Base-by-base conservation (phyloP, 1,284 basidiomycete species). In the Papiliotrema flavescens region DNA sequence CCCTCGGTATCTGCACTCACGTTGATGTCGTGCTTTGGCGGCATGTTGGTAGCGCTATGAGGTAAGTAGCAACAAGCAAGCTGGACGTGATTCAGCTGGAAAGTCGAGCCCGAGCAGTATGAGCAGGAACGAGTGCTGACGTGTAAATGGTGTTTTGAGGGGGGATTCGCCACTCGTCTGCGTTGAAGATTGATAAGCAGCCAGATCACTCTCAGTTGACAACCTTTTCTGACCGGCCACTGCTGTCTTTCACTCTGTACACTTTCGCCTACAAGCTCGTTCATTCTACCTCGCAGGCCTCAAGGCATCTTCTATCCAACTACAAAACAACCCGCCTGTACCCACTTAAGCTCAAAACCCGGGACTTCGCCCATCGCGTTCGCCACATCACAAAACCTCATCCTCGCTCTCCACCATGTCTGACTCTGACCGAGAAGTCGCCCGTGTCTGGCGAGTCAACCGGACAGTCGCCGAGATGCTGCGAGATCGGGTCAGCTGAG, bases 381-480 rank as follows among this genome's bases (percentile, higher is more conserved):
- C 7, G 3, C 23, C 23, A n/a, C 42, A 22, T 17, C 14, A n/a
- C 42, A 3, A 3, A 15, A 11, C 42, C 42, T 24, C 6, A 6
- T 19, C 17, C 32, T 42, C 47, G 4, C 45, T 15, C 24, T 14
- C 32, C 22, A 54, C 35, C 28, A 71, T 71, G 66, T 67, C 67
- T 35, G 70, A 71, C 51, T 40, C 57, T 34, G 71, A 74, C 51
- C 60, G 74, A 66, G 75, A 77, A 62, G 60, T 75, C 35, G 73
- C 74, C 14, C 59, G 87, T 70, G 82, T 98, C 67, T 98, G 93
- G 91, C 88, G 94, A 70, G 93, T 98, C 60, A 94, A 94, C 78
- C 81, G 90, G 68, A 98, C 96, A 41, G 89, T 97, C 51, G 93
- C 98, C 76, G 96, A 99, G 79, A 85, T 99, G 55, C 90, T 95